Evolutionary conservation across 345 rosid species (phyloP).

Genomic region (Triadica sebifera): DNA sequence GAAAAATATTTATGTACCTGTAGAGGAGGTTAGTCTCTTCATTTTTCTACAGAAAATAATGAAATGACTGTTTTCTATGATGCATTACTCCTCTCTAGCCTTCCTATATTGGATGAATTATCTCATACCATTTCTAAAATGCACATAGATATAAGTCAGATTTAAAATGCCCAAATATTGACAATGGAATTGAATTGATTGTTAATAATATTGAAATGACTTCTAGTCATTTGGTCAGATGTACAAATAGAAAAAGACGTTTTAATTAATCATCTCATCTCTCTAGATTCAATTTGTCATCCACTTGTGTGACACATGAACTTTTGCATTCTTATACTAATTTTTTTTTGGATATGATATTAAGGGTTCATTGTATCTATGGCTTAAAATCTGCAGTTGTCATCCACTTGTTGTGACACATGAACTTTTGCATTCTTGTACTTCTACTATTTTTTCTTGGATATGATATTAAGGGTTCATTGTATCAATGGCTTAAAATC

Average conservation of each 20-base stretch:
- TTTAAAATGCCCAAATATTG: not conserved
- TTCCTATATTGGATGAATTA: not conserved
- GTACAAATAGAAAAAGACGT: not conserved
- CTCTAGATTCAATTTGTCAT: not conserved
- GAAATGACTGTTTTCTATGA: not conserved
- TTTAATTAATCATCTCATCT: not conserved
- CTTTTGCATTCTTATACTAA: not conserved
- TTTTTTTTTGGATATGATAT: not conserved
- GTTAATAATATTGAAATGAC: not conserved
- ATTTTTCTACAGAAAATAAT: not conserved
- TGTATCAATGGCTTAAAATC: conserved; percentile 11
- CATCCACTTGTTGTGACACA: not conserved
- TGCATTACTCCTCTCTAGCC: not conserved
- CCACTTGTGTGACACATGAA: not conserved
- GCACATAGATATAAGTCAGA: no score
- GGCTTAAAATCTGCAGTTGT: conserved; percentile 22
- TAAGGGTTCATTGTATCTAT: conserved; percentile 4
- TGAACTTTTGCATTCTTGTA: not conserved
- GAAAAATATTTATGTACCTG: conserved; percentile 15
- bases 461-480: not conserved
- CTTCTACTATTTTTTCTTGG: not conserved
- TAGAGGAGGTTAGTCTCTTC: conserved; percentile 31
- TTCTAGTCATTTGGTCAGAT: not conserved
- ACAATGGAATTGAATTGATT: not conserved
- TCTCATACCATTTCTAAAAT: no score